Evolutionary conservation across 1,284 basidiomycete species (phyloP).

Genomic region (Cystobasidium sp.): DNA sequence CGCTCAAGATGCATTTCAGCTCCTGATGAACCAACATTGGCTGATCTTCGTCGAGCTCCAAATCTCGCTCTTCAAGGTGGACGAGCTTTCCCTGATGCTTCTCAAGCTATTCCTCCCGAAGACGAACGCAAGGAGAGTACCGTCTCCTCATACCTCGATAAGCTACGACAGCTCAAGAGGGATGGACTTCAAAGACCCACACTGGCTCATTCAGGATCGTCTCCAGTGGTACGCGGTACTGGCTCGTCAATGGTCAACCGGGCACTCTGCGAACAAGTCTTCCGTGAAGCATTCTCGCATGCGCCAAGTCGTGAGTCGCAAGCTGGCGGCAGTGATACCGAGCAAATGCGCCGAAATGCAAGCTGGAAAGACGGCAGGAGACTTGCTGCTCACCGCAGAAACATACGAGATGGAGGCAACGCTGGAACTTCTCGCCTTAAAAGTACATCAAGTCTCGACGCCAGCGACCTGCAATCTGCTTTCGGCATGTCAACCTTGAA

Average conservation of each 20-base stretch:
- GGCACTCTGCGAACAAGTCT: slow-evolving; percentile 88
- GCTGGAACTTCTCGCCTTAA: slow-evolving; percentile 19
- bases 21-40: slow-evolving; percentile 35
- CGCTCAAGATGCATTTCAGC: slow-evolving; percentile 32
- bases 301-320: slow-evolving; percentile 1
- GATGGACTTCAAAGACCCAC: slow-evolving; percentile 5
- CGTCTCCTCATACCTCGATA: slow-evolving; percentile 15
- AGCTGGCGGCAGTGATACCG: neutral
- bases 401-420: neutral
- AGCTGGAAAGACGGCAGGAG: slow-evolving; percentile 42
- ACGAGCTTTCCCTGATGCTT: neutral
- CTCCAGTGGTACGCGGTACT: slow-evolving; percentile 62
- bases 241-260: slow-evolving; percentile 91
- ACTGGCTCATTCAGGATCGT: slow-evolving; percentile 19
- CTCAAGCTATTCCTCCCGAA: neutral
- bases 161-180: slow-evolving; percentile 3
- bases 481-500: slow-evolving; percentile 13
- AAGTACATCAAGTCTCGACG: slow-evolving; percentile 36
- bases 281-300: slow-evolving; percentile 72
- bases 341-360: slow-evolving; percentile 50
- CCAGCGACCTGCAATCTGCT: slow-evolving; percentile 17
- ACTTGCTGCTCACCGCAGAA: slow-evolving; percentile 1
- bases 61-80: slow-evolving; percentile 15
- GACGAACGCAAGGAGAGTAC: slow-evolving; percentile 5
- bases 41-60: slow-evolving; percentile 33